A percentile compares a stretch with the other conserved stretches of the same genome.
These are phyloP conservation scores for Aschersonia sp. DNA, from an alignment of 2,329 filamentous ascomycete species.

Conservation along the genomic window DNA sequence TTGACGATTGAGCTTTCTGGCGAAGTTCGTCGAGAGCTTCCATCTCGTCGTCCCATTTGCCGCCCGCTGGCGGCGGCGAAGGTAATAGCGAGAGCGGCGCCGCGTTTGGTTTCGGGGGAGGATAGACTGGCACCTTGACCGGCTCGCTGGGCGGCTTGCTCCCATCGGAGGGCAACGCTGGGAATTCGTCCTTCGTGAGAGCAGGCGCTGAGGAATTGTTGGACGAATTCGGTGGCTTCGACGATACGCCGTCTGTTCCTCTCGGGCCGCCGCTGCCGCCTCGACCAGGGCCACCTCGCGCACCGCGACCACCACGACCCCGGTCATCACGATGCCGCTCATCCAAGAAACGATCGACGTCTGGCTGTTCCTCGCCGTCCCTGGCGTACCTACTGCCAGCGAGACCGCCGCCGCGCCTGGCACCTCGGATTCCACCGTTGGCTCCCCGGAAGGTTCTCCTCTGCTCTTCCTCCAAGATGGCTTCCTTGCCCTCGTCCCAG, in stretches of 20 bases:
- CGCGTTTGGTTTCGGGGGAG: background rate
- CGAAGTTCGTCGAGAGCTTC: slow-evolving; percentile 30
- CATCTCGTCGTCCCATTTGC: slow-evolving; percentile 45
- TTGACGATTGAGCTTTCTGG: slow-evolving; percentile 4
- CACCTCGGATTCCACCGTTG: slow-evolving; percentile 24
- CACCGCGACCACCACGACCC: slow-evolving; percentile 15
- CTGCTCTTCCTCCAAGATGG: slow-evolving; percentile 24
- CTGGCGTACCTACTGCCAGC: slow-evolving; percentile 27
- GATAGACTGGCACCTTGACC: slow-evolving; percentile 2
- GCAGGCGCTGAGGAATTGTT: slow-evolving; percentile 5
- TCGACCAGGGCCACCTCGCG: slow-evolving; percentile 16
- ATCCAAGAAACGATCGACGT: slow-evolving; percentile 22
- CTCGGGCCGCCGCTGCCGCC: slow-evolving; percentile 11
- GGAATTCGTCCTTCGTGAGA: slow-evolving; percentile 19
- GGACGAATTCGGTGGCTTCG: slow-evolving; percentile 3
- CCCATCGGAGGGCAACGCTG: slow-evolving; percentile 16
- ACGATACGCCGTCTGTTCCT: slow-evolving; percentile 5
- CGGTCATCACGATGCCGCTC: slow-evolving; percentile 17
- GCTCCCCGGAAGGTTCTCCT: slow-evolving; percentile 26
- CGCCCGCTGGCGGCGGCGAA: slow-evolving; percentile 17
- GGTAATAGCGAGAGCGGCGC: slow-evolving; percentile 8
- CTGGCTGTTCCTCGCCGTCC: slow-evolving; percentile 16
- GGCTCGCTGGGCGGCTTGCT: slow-evolving; percentile 10
- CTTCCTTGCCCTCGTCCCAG: slow-evolving; percentile 46
- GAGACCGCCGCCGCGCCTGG: slow-evolving; percentile 20